Percentiles rank a stretch among this genome's conserved stretches.
Conservation (phyloP, 2,329 filamentous ascomycete species). For the Pseudogymnoascus sp. region DNA sequence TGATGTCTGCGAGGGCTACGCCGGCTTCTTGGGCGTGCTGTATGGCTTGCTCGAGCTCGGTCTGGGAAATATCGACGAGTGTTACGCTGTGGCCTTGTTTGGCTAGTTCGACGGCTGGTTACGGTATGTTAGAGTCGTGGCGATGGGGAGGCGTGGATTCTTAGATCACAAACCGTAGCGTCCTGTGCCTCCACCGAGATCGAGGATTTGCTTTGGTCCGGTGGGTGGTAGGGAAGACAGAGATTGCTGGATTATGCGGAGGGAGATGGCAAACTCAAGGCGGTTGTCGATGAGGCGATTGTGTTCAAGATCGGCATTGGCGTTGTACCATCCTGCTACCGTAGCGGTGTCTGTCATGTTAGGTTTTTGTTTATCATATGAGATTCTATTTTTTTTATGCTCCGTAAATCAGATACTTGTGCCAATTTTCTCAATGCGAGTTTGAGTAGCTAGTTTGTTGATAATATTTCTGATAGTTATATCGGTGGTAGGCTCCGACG, state of each 20-base stretch:
- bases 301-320: background rate
- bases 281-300: background rate
- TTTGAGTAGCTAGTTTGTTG: background rate
- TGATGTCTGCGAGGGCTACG: background rate
- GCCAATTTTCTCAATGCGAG: background rate
- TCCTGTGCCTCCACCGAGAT: background rate
- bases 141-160: background rate
- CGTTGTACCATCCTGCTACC: background rate
- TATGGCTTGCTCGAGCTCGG: background rate
- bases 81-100: background rate
- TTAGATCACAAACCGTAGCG: background rate
- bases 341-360: background rate
- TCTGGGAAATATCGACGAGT: background rate
- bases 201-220: background rate
- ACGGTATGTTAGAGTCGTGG: background rate
- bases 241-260: background rate
- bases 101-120: background rate
- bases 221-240: background rate
- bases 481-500: background rate
- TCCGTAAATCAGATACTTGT: background rate
- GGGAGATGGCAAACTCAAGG: background rate
- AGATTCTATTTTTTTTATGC: background rate
- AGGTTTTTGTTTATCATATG: background rate
- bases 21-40: background rate
- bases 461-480: background rate